Evolutionary conservation across 768 basidiomycete genomes (phyloP).

Genomic region (Tylopilus felleus): DNA sequence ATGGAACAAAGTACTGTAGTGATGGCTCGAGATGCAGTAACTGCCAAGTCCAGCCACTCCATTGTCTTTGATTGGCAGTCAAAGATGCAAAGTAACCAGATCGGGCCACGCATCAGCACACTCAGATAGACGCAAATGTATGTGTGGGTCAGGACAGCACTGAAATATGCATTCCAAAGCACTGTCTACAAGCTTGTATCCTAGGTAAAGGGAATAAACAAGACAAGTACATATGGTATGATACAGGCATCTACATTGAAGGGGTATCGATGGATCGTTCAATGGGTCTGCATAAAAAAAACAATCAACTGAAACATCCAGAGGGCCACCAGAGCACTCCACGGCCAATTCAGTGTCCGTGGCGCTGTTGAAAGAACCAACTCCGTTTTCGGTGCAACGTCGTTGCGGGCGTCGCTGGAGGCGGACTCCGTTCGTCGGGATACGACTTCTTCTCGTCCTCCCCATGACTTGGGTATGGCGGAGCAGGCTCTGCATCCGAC

Average conservation of each 20-base stretch:
- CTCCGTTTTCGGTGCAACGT: slow-evolving; percentile 3
- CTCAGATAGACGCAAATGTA: background rate
- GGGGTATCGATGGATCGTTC: background rate
- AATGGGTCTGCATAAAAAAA: too few species aligned
- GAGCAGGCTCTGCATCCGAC: slow-evolving; percentile 28
- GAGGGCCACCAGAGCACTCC: background rate
- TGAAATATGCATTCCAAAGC: background rate
- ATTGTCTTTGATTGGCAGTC: background rate
- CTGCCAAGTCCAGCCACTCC: background rate
- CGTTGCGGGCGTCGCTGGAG: background rate
- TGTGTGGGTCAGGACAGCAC: too few species aligned
- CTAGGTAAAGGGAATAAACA: background rate
- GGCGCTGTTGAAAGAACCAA: slow-evolving; percentile 17
- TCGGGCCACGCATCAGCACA: background rate
- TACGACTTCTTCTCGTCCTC: slow-evolving; percentile 15
- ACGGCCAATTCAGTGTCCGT: background rate
- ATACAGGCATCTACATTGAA: background rate
- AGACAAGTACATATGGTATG: too few species aligned
- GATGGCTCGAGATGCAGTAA: background rate
- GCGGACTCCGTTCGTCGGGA: background rate
- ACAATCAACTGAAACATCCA: background rate
- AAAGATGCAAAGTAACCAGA: background rate
- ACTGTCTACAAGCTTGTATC: background rate
- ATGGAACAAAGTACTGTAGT: background rate
- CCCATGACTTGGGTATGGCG: slow-evolving; percentile 32